Evolutionary conservation across 805 yeast species (phyloP).

Genomic region (Blastobotrys americana): DNA sequence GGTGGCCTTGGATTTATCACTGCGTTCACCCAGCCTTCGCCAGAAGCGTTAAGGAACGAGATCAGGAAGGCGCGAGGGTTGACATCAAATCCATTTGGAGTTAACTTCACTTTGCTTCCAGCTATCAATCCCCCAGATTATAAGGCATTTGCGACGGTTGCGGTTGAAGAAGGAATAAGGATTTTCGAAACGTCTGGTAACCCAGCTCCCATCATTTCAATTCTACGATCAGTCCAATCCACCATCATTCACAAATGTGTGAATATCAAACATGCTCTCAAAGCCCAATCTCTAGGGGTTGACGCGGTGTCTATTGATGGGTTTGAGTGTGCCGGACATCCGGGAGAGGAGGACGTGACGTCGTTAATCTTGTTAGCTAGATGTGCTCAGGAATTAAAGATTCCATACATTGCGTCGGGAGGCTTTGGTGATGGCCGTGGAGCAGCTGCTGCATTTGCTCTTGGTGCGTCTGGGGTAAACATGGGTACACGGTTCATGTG

Average conservation of each 20-base stretch:
- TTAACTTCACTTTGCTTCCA: conserved; percentile 30
- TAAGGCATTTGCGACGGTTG: conserved; percentile 25
- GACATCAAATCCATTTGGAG: conserved; percentile 28
- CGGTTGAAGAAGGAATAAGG: conserved; percentile 29
- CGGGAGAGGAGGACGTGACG: conserved; percentile 31
- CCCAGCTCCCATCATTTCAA: conserved; percentile 25
- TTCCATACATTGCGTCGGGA: conserved; percentile 30
- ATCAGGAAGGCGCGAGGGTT: conserved; percentile 19
- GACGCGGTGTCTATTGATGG: conserved; percentile 30
- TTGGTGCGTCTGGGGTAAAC: conserved; percentile 28
- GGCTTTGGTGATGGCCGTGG: conserved; percentile 31
- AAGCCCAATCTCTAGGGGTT: conserved; percentile 28
- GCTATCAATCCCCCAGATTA: conserved; percentile 29
- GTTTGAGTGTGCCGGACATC: conserved; percentile 32
- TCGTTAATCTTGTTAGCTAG: conserved; percentile 25
- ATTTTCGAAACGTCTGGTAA: conserved; percentile 31
- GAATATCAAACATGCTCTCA: conserved; percentile 26
- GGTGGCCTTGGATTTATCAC: conserved; percentile 29
- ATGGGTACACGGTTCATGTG: conserved; percentile 31
- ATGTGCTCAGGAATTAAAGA: conserved; percentile 23
- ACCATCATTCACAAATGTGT: conserved; percentile 29
- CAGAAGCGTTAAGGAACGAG: conserved; percentile 28
- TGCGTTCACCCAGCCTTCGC: conserved; percentile 26
- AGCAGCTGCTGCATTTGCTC: conserved; percentile 29
- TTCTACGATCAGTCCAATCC: conserved; percentile 18